Evolutionary conservation across 1,284 basidiomycete species (phyloP), one percentile per base, ranked within the genome.

Genomic region (Cryptococcus neoformans): DNA sequence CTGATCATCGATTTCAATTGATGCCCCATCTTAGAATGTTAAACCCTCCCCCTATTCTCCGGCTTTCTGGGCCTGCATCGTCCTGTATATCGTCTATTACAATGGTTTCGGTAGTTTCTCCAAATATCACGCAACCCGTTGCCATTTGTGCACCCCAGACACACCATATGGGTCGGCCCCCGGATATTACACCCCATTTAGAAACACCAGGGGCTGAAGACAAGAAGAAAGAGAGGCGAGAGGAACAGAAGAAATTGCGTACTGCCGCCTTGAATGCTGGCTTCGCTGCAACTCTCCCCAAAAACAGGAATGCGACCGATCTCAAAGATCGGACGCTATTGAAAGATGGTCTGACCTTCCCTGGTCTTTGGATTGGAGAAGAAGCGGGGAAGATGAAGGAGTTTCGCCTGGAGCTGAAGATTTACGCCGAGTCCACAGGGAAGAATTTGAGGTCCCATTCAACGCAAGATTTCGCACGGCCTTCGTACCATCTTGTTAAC

Each of bases 1-100:
- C 28, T 28, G 28, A 28, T 28, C 28, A 28, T 28, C 28, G 3
- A 28, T 28, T 3, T 28, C 28, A 28, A 28, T 28, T 28, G 28
- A 28, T 28, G 28, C 4, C 3, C 28, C 28, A 28, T 4, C 28
- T 9, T 49, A 76, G 74, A 4, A 64, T 74, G 6, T 56, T 76
- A 6, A 65, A 67, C 40, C 74, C 74, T 1, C 70, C 73, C 5
- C 74, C 74, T 1, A 69, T 70, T 6, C 57, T 76, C 28, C 64
- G 72, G 12, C 62, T 72, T 1, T 58, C 62, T 0, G 74, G 74
- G 0, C 65, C 73, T 0, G 49, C 73, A 3, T 54, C 62, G 1
- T 46, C 59, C 0, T 44, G 49, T 0, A 57, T 75, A 16, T 65
- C 66, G 1, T 49, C 53, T 2, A 59, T 59, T 10, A 65, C 66